Base-by-base conservation (phyloP, 768 basidiomycete genomes). In the Phaeolepiota aurea region DNA sequence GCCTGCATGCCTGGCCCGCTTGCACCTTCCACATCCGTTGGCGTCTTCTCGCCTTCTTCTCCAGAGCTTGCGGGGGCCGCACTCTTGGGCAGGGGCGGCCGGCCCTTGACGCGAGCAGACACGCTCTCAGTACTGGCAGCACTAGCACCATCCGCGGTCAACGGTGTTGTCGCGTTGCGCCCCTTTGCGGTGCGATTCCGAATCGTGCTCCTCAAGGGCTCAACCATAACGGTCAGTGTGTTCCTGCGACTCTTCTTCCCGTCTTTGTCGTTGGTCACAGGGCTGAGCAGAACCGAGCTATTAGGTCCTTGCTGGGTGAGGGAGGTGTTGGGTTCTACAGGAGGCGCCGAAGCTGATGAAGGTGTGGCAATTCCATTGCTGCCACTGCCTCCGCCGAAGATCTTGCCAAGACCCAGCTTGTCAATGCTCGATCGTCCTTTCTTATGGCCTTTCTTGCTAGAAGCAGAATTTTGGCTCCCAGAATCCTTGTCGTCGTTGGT, bases 171-270 rank as follows among this genome's bases (percentile, higher is more conserved):
- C 13, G 60, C 50, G 42, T 62, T 59, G 45, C 54, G 45, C 41
- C 61, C 56, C 50, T 63, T 69, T 20, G 41, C 35, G 19, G 46
- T 48, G 48, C 59, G 62, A 18, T 64, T 69, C 54, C 76, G 71
- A 44, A 70, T 70, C 0, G 72, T 66, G 31, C 77, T 70, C 41
- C 69, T 72, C 47, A 91, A 64, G 4, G 86, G 84, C 54, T 87
- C 85, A 1, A 87, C 84, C 77, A 91, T 87, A 30, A 92, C 76
- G 0, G 83, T 89, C 46, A 96, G 69, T 0, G 91, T 93, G 59
- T 87, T 91, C 50, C 89, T 64, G 53, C 82, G 69, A 46, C 63
- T 69, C 59, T 79, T 79, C 67, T 77, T 88, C 28, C 56, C 57
- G 10, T 62, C 53, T 16, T 35, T 35, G 9, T 35, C 33, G n/a